Base-by-base conservation (phyloP, 805 yeast genomes). In the Cyberlindnera veronae region DNA sequence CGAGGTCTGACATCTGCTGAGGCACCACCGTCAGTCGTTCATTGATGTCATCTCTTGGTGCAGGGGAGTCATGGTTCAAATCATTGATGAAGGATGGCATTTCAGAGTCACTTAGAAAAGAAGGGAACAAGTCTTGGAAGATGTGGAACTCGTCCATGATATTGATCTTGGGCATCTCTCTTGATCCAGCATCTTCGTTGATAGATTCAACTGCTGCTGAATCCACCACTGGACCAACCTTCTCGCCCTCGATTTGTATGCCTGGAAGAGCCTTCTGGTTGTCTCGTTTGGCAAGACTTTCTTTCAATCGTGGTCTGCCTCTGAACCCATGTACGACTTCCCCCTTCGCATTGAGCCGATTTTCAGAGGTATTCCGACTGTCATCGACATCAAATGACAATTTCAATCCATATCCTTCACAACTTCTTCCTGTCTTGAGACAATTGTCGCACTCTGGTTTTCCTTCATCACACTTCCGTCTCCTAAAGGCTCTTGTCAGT, bases 401-500 rank as follows among this genome's bases (percentile, higher is more conserved):
- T 41, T 72, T 60, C 6, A 73, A 43, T 1, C 68, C 74, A 54
- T 76, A 76, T 3, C 79, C 80, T 38, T 64, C 78, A 43, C 82
- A 76, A 9, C 38, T 42, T 23, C 72, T 56, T 2, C 74, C 74
- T 3, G 68, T 61, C 20, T 61, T 65, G 3, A 57, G 16, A 45
- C 81, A 76, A 50, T 74, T 76, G 29, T 60, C 55, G 53, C 82
- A 76, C 9, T 39, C 47, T 2, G 82, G 82, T 44, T 71, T 74
- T 2, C 64, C 63, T 49, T 76, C 82, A 50, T 76, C 81, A 52
- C 82, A 76, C 46, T 76, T 76, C 38, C 78, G 57, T 43, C 77
- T 69, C 40, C 80, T 69, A 27, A 12, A 4, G 16, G 12, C 10
- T 24, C 0, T 2, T 17, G 38, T 44, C 41, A 39, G 44, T 38